Evolutionary conservation across 371 early-diverging fungal genomes (phyloP).

Genomic region (Rhizopus sp.): DNA sequence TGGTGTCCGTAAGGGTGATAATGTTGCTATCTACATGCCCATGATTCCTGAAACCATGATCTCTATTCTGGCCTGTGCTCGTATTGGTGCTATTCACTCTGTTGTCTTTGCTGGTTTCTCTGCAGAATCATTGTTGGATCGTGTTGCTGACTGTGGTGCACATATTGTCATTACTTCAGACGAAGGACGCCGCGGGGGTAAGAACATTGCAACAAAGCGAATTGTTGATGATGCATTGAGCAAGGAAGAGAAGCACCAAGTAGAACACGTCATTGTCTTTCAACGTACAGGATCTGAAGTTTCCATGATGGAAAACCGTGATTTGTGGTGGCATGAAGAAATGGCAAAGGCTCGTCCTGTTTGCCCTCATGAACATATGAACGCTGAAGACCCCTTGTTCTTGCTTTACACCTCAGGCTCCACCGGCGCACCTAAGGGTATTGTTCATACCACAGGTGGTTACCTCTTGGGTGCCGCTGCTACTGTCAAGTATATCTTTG

Average conservation of each 20-base stretch:
- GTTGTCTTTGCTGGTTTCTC: conserved; percentile 97
- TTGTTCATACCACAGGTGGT: conserved; percentile 94
- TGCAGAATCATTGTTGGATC: conserved; percentile 82
- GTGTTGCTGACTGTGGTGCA: conserved; percentile 79
- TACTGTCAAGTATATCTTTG: conserved; percentile 93
- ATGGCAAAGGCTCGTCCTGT: conserved; percentile 71
- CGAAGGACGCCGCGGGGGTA: conserved; percentile 90
- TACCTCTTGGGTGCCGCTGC: conserved; percentile 91
- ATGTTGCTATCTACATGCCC: conserved; percentile 96
- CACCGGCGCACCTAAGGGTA: conserved; percentile 97
- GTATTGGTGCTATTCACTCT: conserved; percentile 89
- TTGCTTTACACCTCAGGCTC: conserved; percentile 97
- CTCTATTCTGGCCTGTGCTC: conserved; percentile 93
- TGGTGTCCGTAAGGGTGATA: conserved; percentile 90
- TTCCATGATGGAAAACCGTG: conserved; percentile 72
- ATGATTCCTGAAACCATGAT: conserved; percentile 95
- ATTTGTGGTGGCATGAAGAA: conserved; percentile 91
- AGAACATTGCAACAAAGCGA: conserved; percentile 86
- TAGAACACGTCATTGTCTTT: conserved; percentile 86
- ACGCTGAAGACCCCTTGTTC: conserved; percentile 95
- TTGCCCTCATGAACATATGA: conserved; percentile 82
- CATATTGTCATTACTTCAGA: conserved; percentile 85
- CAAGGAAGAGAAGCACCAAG: conserved; percentile 51
- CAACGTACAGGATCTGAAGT: conserved; percentile 80
- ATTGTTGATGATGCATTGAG: conserved; percentile 90